Conservation (phyloP, 768 basidiomycete genomes). For the Calocera cornea region DNA sequence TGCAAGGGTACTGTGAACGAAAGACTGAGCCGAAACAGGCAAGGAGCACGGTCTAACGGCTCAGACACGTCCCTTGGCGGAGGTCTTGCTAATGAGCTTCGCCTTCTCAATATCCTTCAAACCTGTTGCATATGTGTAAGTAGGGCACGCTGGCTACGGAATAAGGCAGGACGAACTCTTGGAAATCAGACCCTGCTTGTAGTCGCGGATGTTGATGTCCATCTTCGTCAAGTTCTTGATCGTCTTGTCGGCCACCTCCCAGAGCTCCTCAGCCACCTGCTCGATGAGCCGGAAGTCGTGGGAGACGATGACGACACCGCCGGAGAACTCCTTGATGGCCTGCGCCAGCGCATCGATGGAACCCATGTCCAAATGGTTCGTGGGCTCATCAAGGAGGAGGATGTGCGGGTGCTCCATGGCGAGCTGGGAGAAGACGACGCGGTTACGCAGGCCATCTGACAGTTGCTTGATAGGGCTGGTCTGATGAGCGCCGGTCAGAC, state of each 20-base stretch:
- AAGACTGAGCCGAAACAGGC: neutral
- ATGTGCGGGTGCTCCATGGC: constrained; percentile 97
- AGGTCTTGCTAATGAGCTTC: constrained; percentile 77
- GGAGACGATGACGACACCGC: constrained; percentile 97
- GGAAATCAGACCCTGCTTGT: constrained; percentile 76
- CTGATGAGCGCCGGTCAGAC: constrained; percentile 87
- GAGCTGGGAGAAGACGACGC: constrained; percentile 91
- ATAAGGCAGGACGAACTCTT: constrained; percentile 41
- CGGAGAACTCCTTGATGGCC: constrained; percentile 94
- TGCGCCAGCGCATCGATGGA: constrained; percentile 91
- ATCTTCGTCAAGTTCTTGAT: constrained; percentile 79
- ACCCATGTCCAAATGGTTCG: constrained; percentile 95
- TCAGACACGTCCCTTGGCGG: constrained; percentile 27
- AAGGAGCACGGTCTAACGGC: neutral
- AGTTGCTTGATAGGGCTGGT: constrained; percentile 86
- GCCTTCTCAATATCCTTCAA: constrained; percentile 82
- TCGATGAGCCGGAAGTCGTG: constrained; percentile 99
- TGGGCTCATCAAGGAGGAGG: constrained; percentile 84
- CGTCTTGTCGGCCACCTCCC: constrained; percentile 93
- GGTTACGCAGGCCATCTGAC: constrained; percentile 91
- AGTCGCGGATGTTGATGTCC: constrained; percentile 83
- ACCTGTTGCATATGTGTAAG: constrained; percentile 33
- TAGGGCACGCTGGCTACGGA: constrained; percentile 5
- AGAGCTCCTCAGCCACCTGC: constrained; percentile 95
- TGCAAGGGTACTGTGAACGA: constrained; percentile 2